Evolutionary conservation across 2,329 filamentous ascomycete genomes (phyloP).

Genomic region (Fusarium foetens): DNA sequence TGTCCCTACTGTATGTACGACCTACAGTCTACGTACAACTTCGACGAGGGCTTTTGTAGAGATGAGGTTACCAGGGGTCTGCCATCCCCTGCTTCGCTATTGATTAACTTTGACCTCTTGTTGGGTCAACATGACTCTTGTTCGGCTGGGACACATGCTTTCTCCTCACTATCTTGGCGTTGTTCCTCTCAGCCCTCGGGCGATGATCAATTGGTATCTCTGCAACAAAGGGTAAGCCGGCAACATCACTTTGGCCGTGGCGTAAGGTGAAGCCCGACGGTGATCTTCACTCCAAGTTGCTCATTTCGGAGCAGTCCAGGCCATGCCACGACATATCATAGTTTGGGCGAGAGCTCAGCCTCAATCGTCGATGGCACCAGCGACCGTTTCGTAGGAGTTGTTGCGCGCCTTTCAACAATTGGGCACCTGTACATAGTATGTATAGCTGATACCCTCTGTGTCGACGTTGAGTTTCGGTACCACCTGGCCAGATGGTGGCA

Average conservation of each 20-base stretch:
- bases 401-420: not conserved
- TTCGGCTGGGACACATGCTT: conserved; percentile 7
- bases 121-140: conserved; percentile 1
- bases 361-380: conserved; percentile 5
- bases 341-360: conserved; percentile 4
- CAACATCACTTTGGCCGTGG: not conserved
- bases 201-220: not conserved
- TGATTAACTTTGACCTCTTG: conserved; percentile 22
- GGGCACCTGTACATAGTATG: not conserved
- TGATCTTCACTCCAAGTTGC: conserved; percentile 18
- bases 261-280: not conserved
- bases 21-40: conserved; percentile 6
- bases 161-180: conserved; percentile 3
- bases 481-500: not conserved
- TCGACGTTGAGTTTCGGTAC: not conserved
- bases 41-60: conserved; percentile 11
- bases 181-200: not conserved
- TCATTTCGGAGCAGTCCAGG: conserved; percentile 15
- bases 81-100: conserved; percentile 10
- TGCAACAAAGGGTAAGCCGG: not conserved
- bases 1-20: not conserved
- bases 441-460: not conserved
- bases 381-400: not conserved
- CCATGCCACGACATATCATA: conserved; percentile 20
- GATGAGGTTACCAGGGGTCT: conserved; percentile 33